Conservation (phyloP, 1,284 basidiomycete species). For the Pseudozyma flocculosa region DNA sequence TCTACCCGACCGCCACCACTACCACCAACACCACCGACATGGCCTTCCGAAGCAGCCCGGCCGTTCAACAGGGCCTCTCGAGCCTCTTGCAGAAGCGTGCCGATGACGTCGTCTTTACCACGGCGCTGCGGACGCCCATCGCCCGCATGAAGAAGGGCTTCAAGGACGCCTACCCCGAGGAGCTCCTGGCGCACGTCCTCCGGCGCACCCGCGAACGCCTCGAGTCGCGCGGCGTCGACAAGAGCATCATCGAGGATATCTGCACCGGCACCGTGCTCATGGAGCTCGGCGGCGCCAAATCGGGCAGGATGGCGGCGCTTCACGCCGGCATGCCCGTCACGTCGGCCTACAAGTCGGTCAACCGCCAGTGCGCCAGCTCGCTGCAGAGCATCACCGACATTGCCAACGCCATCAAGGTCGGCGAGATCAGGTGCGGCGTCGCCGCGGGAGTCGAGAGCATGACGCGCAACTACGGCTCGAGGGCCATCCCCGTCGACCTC, state of each 20-base stretch:
- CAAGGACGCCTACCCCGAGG: conserved; percentile 57
- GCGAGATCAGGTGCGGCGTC: conserved; percentile 50
- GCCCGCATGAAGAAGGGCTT: conserved; percentile 56
- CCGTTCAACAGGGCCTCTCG: conserved; percentile 30
- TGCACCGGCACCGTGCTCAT: conserved; percentile 59
- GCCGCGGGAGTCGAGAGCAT: conserved; percentile 55
- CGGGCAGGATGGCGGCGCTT: conserved; percentile 57
- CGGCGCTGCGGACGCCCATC: conserved; percentile 58
- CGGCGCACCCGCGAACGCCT: conserved; percentile 50
- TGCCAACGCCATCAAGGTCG: conserved; percentile 55
- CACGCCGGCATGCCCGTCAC: conserved; percentile 53
- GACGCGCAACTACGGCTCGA: conserved; percentile 55
- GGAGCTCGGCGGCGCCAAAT: conserved; percentile 59
- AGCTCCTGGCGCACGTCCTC: conserved; percentile 57
- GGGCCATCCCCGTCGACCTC: conserved; percentile 55
- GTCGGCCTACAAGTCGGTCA: conserved; percentile 50
- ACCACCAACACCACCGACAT: conserved; percentile 9
- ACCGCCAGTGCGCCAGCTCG: conserved; percentile 59
- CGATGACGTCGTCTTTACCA: conserved; percentile 55
- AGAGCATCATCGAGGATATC: conserved; percentile 56
- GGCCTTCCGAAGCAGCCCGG: conserved; percentile 34
- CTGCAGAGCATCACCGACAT: conserved; percentile 58
- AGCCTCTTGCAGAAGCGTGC: conserved; percentile 46
- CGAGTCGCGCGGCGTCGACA: conserved; percentile 55
- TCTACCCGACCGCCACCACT: too few relatives aligned